A percentile compares a stretch with the other conserved stretches of the same genome.
phyloP scores from a whole-genome alignment of 495 filamentous ascomycete species.

The Neurospora cerealis region DNA sequence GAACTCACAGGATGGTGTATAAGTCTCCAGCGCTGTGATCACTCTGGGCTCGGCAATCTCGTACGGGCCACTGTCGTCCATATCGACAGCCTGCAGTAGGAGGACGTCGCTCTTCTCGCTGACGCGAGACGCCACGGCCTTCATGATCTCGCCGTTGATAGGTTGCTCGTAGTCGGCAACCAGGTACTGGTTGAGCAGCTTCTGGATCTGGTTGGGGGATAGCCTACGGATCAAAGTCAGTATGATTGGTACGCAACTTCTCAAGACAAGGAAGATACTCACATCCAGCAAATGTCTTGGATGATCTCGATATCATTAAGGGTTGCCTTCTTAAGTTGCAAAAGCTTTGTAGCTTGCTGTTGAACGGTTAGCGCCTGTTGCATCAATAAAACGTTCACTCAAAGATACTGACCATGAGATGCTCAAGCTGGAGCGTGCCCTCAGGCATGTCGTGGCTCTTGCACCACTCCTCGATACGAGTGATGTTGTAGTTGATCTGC shows the following conservation, averaged over 20 bases:
- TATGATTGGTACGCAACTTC: not conserved
- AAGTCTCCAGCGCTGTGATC: conserved; percentile 95
- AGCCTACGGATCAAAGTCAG: conserved; percentile 47
- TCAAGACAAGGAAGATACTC: conserved; percentile 25
- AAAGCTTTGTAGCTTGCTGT: conserved; percentile 94
- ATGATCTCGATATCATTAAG: conserved; percentile 99
- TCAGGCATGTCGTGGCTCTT: conserved; percentile 99
- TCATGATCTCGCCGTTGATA: conserved; percentile 99
- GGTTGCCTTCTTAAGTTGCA: conserved; percentile 98
- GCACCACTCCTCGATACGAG: conserved; percentile 98
- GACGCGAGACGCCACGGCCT: conserved; percentile 91
- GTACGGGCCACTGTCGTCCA: conserved; percentile 99
- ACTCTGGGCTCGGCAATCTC: conserved; percentile 95
- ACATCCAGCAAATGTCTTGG: conserved; percentile 99
- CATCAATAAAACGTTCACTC: too few species aligned
- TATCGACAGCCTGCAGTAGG: conserved; percentile 85
- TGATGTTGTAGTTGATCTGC: conserved; percentile 99
- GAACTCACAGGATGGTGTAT: conserved; percentile 83
- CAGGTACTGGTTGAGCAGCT: conserved; percentile 95
- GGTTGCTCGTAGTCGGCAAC: conserved; percentile 99
- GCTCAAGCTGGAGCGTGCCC: conserved; percentile 93
- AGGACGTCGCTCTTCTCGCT: conserved; percentile 98
- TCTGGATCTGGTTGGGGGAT: conserved; percentile 97
- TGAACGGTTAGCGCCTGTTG: conserved; percentile 16
- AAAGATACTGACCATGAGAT: conserved; percentile 68